phyloP scores from a whole-genome alignment of 495 filamentous ascomycete genomes.

The Xylaria castorea region DNA sequence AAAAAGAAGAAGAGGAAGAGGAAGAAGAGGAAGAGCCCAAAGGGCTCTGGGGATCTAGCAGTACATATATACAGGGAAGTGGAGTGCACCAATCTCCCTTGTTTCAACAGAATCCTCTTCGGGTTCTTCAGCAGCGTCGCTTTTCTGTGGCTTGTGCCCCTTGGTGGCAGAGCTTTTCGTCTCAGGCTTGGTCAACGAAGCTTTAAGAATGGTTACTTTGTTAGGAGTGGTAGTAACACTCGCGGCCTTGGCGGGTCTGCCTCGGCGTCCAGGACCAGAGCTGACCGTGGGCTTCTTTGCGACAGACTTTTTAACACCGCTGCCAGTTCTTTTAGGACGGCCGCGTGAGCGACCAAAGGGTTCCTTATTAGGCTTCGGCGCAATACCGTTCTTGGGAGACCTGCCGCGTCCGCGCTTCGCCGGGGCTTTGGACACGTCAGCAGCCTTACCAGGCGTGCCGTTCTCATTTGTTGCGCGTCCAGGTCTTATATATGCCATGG shows the following conservation, averaged over 20 bases:
- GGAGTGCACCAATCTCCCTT: too few relatives aligned
- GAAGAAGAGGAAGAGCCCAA: too few relatives aligned
- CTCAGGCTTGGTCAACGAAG: conserved; percentile 26
- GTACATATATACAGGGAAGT: too few relatives aligned
- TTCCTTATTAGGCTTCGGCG: conserved; percentile 43
- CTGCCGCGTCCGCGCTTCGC: conserved; percentile 56
- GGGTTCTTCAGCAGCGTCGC: conserved; percentile 26
- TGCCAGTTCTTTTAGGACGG: conserved; percentile 49
- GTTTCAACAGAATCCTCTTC: too few relatives aligned
- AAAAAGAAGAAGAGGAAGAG: too few relatives aligned
- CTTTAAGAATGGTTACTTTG: conserved; percentile 38
- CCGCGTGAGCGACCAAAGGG: conserved; percentile 54
- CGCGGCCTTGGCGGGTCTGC: conserved; percentile 44
- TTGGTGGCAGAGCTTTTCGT: conserved; percentile 32
- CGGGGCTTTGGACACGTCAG: conserved; percentile 32
- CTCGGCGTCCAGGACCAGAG: conserved; percentile 35
- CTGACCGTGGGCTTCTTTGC: conserved; percentile 31
- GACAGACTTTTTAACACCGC: conserved; percentile 44
- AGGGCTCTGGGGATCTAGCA: too few relatives aligned
- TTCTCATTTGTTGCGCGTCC: conserved; percentile 37
- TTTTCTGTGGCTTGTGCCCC: conserved; percentile 33
- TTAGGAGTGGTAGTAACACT: conserved; percentile 33
- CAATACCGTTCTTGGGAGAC: conserved; percentile 46
- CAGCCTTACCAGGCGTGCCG: conserved; percentile 21
- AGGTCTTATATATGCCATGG: conserved; percentile 40